phyloP scores from a whole-genome alignment of 169 alveolate species.

The Plasmodium knowlesi region DNA sequence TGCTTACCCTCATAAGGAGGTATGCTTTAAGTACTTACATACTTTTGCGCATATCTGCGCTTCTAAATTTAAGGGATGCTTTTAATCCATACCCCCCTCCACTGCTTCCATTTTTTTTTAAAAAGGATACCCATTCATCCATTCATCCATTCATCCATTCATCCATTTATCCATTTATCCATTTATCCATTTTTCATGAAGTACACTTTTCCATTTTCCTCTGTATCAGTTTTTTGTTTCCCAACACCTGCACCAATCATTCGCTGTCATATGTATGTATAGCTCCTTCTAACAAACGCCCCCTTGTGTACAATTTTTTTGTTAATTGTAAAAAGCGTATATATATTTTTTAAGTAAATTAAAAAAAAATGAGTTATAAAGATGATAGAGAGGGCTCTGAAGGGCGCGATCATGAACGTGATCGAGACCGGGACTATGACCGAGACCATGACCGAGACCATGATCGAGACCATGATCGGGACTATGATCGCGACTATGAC shows the following conservation, averaged over 20 bases:
- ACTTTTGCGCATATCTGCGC: neutral
- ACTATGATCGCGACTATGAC: neutral
- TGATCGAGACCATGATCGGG: neutral
- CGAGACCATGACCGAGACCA: neutral
- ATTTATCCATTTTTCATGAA: neutral
- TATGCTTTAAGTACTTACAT: neutral
- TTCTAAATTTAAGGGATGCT: neutral
- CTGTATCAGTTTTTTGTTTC: neutral
- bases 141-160: neutral
- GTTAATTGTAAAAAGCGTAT: constrained; percentile 1
- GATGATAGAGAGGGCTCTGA: constrained; percentile 56
- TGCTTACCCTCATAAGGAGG: neutral
- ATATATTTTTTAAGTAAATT: constrained; percentile 7
- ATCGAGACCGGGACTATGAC: neutral
- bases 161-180: neutral
- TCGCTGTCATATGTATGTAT: neutral
- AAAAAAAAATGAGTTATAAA: constrained; percentile 55
- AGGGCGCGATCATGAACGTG: constrained; percentile 9
- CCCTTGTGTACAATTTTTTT: constrained; percentile 2
- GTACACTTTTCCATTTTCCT: neutral
- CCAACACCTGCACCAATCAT: neutral
- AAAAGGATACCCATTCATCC: neutral
- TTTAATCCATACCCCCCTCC: neutral
- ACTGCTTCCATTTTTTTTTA: neutral
- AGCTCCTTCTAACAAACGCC: neutral